Evolutionary conservation across 257 asterid species (phyloP).

Genomic region (Nicotiana tabacum): DNA sequence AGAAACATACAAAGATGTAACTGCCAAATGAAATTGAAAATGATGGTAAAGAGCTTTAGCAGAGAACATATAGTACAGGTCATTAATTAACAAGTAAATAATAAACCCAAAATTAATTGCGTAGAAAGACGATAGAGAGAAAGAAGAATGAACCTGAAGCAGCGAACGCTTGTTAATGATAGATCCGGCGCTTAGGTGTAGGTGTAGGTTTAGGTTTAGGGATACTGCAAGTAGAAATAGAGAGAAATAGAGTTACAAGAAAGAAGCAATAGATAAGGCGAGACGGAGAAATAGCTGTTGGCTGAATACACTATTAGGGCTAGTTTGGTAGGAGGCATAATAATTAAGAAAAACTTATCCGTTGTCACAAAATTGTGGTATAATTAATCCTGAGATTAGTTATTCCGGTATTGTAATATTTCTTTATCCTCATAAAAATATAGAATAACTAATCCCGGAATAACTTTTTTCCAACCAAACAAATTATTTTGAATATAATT

Average conservation of each 20-base stretch:
- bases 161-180: neutral
- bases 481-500: too few species aligned
- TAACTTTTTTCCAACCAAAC: too few species aligned
- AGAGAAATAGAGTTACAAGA: neutral
- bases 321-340: too few species aligned
- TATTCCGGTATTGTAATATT: too few species aligned
- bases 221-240: neutral
- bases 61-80: neutral
- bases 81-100: neutral
- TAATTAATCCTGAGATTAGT: too few species aligned
- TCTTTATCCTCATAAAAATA: too few species aligned
- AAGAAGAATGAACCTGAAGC: neutral
- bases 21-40: neutral
- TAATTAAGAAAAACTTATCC: too few species aligned
- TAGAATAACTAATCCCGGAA: too few species aligned
- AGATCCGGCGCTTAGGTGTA: neutral
- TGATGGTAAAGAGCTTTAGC: neutral
- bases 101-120: neutral
- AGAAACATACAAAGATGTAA: neutral
- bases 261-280: conserved; percentile 1
- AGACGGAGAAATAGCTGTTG: neutral
- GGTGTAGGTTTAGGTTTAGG: conserved; percentile 3
- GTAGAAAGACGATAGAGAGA: neutral
- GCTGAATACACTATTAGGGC: too few species aligned
- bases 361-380: too few species aligned